phyloP scores from a whole-genome alignment of 2,329 filamentous ascomycete genomes.

The Hirsutella minnesotensis region DNA sequence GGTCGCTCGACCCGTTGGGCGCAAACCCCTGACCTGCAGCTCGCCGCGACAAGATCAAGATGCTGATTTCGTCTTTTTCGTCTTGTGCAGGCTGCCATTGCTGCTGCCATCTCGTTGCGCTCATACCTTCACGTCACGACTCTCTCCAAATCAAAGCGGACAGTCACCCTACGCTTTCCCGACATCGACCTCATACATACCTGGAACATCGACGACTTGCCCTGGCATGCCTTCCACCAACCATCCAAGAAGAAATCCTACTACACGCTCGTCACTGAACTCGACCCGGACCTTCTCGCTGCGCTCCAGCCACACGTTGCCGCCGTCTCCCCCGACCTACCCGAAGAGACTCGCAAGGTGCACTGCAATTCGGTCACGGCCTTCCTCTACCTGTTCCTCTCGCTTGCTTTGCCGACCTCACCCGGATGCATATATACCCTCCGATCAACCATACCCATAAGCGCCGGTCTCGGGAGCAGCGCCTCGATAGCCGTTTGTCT shows the following conservation, averaged over 20 bases:
- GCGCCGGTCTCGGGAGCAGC: conserved; percentile 82
- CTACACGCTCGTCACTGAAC: conserved; percentile 73
- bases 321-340: conserved; percentile 52
- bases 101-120: conserved; percentile 85
- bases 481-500: conserved; percentile 90
- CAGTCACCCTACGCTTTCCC: conserved; percentile 77
- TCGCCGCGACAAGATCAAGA: too few species aligned
- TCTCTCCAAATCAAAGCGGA: conserved; percentile 82
- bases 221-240: conserved; percentile 72
- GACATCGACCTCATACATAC: conserved; percentile 84
- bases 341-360: conserved; percentile 67
- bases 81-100: conserved; percentile 62
- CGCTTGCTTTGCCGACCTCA: conserved; percentile 67
- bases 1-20: too few species aligned
- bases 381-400: conserved; percentile 89
- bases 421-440: conserved; percentile 80
- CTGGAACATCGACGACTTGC: conserved; percentile 87
- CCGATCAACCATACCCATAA: conserved; percentile 86
- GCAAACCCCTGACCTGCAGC: too few species aligned
- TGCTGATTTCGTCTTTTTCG: too few species aligned
- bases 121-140: conserved; percentile 95
- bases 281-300: conserved; percentile 72
- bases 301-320: conserved; percentile 71
- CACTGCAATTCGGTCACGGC: conserved; percentile 71
- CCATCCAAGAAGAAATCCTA: conserved; percentile 88